These are phyloP conservation scores for Corylus avellana DNA, from an alignment of 306 rosid species.

Conservation along the genomic window DNA sequence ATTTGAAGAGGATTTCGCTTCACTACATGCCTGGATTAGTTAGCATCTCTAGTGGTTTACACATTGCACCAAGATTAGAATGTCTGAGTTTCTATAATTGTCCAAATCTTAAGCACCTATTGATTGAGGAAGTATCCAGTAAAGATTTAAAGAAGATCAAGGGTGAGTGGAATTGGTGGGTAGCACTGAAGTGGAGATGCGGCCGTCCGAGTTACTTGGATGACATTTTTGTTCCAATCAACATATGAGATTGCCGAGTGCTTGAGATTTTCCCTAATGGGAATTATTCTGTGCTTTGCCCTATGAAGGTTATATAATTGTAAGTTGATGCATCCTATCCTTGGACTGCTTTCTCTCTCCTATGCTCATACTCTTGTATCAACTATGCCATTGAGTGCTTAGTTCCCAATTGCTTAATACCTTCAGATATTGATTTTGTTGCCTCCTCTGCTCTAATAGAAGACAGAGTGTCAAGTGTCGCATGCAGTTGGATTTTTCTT, in stretches of 20 bases:
- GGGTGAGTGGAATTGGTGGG: slow-evolving; percentile 29
- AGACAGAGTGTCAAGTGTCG: too few species aligned
- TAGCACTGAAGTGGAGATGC: neutral
- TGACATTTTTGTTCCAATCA: slow-evolving; percentile 1
- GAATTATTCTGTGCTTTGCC: too few species aligned
- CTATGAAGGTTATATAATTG: too few species aligned
- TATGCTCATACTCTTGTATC: too few species aligned
- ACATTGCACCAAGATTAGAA: neutral
- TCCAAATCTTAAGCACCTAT: slow-evolving; percentile 13
- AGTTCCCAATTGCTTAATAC: too few species aligned
- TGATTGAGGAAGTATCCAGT: neutral
- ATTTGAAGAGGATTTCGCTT: neutral
- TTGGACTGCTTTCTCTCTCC: too few species aligned
- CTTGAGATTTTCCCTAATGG: too few species aligned
- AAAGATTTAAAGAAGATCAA: neutral
- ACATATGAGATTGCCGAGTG: neutral
- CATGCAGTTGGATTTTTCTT: too few species aligned
- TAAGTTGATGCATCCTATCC: too few species aligned
- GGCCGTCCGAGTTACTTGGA: neutral
- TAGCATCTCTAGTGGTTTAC: slow-evolving; percentile 22
- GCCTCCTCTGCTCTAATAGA: too few species aligned
- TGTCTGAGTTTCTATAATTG: slow-evolving; percentile 23
- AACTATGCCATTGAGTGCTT: too few species aligned
- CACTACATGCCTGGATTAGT: slow-evolving; percentile 6
- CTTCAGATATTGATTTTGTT: too few species aligned